Conservation (phyloP, 257 asterid genomes). For the Prunella vulgaris region DNA sequence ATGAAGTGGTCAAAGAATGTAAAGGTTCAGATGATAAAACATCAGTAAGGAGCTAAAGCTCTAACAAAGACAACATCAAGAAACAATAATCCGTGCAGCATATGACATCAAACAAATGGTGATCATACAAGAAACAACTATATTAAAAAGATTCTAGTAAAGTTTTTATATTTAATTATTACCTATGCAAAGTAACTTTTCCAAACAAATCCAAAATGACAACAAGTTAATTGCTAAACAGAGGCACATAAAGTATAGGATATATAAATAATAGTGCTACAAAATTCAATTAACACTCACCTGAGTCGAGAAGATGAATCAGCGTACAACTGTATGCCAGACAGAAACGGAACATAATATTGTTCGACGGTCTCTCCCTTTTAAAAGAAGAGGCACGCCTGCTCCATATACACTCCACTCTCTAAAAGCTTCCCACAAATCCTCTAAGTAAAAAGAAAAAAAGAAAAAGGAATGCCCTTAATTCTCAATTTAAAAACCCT, state of each 20-base stretch:
- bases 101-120: not conserved
- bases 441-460: constrained; percentile 57
- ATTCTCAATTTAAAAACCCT: too few species aligned
- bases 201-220: not conserved
- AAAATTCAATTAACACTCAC: constrained; percentile 32
- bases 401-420: constrained; percentile 69
- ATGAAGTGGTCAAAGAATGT: not conserved
- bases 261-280: not conserved
- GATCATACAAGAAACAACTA: not conserved
- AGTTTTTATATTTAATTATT: not conserved
- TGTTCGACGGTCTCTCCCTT: constrained; percentile 50
- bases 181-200: not conserved
- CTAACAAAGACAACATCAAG: not conserved
- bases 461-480: too few species aligned
- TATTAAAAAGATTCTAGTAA: not conserved
- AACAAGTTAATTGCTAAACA: not conserved
- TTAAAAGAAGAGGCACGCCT: constrained; percentile 57
- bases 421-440: constrained; percentile 55
- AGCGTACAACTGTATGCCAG: constrained; percentile 71
- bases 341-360: constrained; percentile 67
- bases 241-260: constrained; percentile 7
- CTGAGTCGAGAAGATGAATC: constrained; percentile 41
- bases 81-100: not conserved
- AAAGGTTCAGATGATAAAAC: not conserved
- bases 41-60: not conserved